Evolutionary conservation across 352 stramenopile genomes (phyloP), one percentile per base, ranked within the genome.

Genomic region (Phytophthora sansomeana): DNA sequence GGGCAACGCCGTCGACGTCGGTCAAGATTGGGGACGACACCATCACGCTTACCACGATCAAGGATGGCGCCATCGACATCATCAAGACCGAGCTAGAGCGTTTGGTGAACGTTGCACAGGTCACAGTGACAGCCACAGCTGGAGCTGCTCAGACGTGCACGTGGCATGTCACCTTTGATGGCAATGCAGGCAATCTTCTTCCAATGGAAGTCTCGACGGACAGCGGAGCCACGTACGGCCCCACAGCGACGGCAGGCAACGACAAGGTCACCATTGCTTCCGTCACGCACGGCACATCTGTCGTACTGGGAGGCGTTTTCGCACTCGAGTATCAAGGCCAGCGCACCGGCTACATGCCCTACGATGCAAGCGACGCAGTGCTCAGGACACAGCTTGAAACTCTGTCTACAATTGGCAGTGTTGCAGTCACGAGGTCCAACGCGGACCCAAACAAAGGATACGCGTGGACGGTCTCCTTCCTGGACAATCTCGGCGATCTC

Each of bases 41-140:
- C 1, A 71, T 98, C 16, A 77, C 80, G 4, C 68, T 98, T 44
- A 81, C 62, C 11, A 96, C 91, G 0, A 6, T 91, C 36, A 68
- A 73, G 16, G 81, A 97, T 32, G 93, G 93, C 2, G 78, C 88
- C 7, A 90, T 97, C 39, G 89, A 98, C 57, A 84, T 98, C n/a
- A 95, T 99, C 63, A 97, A 98, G 73, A 81, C 93, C 0, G 94
- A 98, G 63, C 88, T 99, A 14, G 93, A 98, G 58, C 83, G 88
- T 47, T 80, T 99, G 14, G 70, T 67, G 7, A 97, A 94, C 24
- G 92, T 99, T 24, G 93, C 87, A 10, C 77, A 85, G 43, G 95
- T 99, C 8, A 97, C 83, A 3, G 93, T 98, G 19, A 88, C 90
- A 6, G 73, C 80, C 1, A 76, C 66, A 5, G 39, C 80, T 43